phyloP scores from a whole-genome alignment of 2,329 filamentous ascomycete species.

The Sarocladium kiliense region DNA sequence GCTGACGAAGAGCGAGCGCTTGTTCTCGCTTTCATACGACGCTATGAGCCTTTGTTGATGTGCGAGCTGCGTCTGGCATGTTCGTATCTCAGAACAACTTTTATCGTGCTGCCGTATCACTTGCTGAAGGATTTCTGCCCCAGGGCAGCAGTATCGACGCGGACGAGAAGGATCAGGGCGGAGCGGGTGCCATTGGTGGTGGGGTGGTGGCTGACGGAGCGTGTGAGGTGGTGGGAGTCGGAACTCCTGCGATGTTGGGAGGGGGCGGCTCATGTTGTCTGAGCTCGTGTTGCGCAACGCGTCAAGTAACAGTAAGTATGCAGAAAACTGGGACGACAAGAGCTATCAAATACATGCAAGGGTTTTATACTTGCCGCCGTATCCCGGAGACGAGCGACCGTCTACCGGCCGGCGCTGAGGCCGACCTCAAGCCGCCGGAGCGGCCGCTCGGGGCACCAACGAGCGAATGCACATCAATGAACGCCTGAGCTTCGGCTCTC shows the following conservation, averaged over 20 bases:
- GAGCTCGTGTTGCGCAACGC: neutral
- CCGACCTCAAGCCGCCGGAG: neutral
- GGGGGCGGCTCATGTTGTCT: neutral
- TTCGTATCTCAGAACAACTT: neutral
- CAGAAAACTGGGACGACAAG: neutral
- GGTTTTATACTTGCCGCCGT: neutral
- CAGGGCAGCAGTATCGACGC: neutral
- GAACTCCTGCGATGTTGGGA: neutral
- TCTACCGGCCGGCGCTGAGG: neutral
- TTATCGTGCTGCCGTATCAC: neutral
- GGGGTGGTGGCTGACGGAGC: neutral
- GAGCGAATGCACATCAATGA: neutral
- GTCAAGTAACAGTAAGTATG: neutral
- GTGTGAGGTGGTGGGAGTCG: neutral
- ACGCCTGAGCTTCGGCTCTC: neutral
- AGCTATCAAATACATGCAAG: neutral
- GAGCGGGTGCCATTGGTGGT: neutral
- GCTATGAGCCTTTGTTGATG: neutral
- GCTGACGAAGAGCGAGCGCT: neutral
- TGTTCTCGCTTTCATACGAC: neutral
- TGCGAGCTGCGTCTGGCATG: neutral
- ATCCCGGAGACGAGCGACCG: neutral
- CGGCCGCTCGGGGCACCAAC: neutral
- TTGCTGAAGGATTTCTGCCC: neutral
- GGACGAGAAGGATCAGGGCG: neutral